These are phyloP conservation scores for Penicillium samsonianum DNA, from an alignment of 495 filamentous ascomycete species.

Conservation along the genomic window DNA sequence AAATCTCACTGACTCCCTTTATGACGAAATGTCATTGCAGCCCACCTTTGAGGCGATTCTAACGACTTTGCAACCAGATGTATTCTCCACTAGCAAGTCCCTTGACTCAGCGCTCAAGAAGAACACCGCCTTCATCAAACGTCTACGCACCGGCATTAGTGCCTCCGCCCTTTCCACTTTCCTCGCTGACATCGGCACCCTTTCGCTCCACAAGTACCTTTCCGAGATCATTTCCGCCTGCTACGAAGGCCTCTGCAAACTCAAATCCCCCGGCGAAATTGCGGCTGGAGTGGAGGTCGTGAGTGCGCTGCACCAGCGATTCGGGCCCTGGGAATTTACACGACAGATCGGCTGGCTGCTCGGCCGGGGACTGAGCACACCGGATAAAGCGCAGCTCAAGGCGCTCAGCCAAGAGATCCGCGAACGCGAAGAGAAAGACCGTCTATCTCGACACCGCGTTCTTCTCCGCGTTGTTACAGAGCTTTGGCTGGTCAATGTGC, in stretches of 20 bases:
- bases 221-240: slow-evolving; percentile 98
- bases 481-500: slow-evolving; percentile 88
- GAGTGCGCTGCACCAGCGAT: slow-evolving; percentile 93
- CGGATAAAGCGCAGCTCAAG: slow-evolving; percentile 85
- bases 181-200: slow-evolving; percentile 84
- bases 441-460: slow-evolving; percentile 79
- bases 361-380: slow-evolving; percentile 87
- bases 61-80: slow-evolving; percentile 52
- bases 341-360: slow-evolving; percentile 89
- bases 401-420: slow-evolving; percentile 73
- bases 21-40: slow-evolving; percentile 8
- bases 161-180: slow-evolving; percentile 76
- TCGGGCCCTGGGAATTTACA: slow-evolving; percentile 88
- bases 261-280: slow-evolving; percentile 88
- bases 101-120: slow-evolving; percentile 98
- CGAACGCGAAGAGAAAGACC: slow-evolving; percentile 95
- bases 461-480: slow-evolving; percentile 90
- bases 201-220: slow-evolving; percentile 95
- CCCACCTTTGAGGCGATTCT: slow-evolving; percentile 3
- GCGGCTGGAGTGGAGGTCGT: slow-evolving; percentile 89
- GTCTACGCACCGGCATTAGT: slow-evolving; percentile 85
- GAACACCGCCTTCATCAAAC: slow-evolving; percentile 98
- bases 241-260: slow-evolving; percentile 89
- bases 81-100: slow-evolving; percentile 75
- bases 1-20: slow-evolving; percentile 7